Base-by-base conservation (phyloP, 2,329 filamentous ascomycete genomes). In the Fusarium sp. region DNA sequence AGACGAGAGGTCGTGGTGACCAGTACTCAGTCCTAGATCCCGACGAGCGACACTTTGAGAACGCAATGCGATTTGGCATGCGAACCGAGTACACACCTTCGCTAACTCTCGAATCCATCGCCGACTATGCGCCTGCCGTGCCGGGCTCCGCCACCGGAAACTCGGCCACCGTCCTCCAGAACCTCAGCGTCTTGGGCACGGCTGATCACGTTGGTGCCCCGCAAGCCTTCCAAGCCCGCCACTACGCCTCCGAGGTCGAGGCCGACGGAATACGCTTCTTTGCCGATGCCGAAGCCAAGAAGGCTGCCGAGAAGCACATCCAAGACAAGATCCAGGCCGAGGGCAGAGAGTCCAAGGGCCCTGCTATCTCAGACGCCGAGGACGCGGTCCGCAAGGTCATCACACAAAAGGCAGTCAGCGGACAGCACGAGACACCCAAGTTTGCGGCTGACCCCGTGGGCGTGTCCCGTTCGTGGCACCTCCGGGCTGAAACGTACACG, bases 401-500 rank as follows among this genome's bases (percentile, higher is more conserved):
- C 20, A 48, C 82, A 32, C 78, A 82, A 27, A 71, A 73, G 41
- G 82, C 80, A 20, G 72, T 86, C 39, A 73, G 76, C 62, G 85
- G 85, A 0, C 77, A 82, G 77, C 80, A 85, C 70, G 82, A 84
- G 78, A 75, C 79, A 54, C 80, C 83, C 43, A 74, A 77, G 74
- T 81, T 80, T 62, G 78, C 81, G 18, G 69, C 72, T 41, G 82
- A 85, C 32, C 76, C 82, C 7, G 70, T 82, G 7, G 81, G 79
- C 23, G 48, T 83, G 43, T 77, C 83, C 48, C 79, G 82, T 65
- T 80, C 80, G 71, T 82, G 81, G 80, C 83, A 85, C 54, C 69
- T 85, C 66, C 79, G 82, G 64, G 78, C 82, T 16, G 81, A 81
- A 72, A 83, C 83, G 50, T 86, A 85, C 74, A 73, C 74, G 23